Base-by-base conservation (phyloP, 2,329 filamentous ascomycete species). In the Fonsecaea monophora region DNA sequence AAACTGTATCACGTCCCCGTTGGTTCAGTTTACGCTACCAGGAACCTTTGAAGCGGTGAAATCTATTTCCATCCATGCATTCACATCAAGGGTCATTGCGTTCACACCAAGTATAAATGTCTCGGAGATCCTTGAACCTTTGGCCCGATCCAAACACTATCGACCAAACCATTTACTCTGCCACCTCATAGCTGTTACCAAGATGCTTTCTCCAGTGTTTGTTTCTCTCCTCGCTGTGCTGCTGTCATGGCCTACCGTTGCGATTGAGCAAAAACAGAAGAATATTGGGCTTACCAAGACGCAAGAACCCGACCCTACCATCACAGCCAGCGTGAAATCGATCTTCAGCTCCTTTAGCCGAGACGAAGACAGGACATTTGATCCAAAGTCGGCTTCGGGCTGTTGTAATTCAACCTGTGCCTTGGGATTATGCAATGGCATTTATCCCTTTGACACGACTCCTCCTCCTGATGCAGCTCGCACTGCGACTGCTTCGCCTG, bases 291-390 rank as follows among this genome's bases (percentile, higher is more conserved):
- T 7, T 10, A 58, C 37, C 21, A 10, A 53, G 48, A 45, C 38
- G 6, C 37, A 40, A 25, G 53, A 35, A 21, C 15, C 53, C 30
- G 35, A 66, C 32, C 58, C 64, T 5, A 57, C 57, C 48, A 45
- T 59, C 37, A 62, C 53, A 12, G 58, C 50, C 38, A 66, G 64
- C 40, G 54, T 66, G 58, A 61, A 62, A 18, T 61, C 64, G 5
- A 66, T 66, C 18, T 66, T 66, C 58, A 66, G 15, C 13, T 62
- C 64, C 12, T 42, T 66, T 15, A 53, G 25, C 53, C 10, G 15
- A 13, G 48, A 42, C 8, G 12, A 21, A 15, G 53, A 50, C 21
- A 18, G 12, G n/a, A 42, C 56, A 56, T 42, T 34, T 32, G 34
- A n/a, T 38, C 25, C n/a, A 2, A 53, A 37, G n/a, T n/a, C 57